These are phyloP conservation scores for Bruguiera hainesii DNA, from an alignment of 441 rosid species.

Conservation along the genomic window DNA sequence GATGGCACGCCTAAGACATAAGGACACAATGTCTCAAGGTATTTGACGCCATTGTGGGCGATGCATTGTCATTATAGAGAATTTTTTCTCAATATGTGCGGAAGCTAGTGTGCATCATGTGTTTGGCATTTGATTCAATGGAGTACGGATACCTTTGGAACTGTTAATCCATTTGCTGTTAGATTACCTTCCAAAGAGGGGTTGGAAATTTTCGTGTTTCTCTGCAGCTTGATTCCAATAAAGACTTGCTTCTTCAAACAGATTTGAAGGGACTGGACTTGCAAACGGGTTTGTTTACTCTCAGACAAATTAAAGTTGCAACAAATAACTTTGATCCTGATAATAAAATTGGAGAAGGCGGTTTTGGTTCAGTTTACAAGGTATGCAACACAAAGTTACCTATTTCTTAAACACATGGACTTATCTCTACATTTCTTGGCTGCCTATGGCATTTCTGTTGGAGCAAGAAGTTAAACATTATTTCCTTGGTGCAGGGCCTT, in stretches of 20 bases:
- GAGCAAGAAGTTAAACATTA: neutral
- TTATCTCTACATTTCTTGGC: neutral
- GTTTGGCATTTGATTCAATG: no score
- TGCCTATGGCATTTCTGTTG: neutral
- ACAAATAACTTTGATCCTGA: slow-evolving; percentile 35
- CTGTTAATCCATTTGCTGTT: no score
- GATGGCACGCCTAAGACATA: slow-evolving; percentile 35
- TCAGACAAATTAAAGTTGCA: slow-evolving; percentile 42
- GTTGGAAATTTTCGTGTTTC: neutral
- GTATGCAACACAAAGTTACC: slow-evolving; percentile 10
- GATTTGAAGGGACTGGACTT: slow-evolving; percentile 31
- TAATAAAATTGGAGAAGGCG: slow-evolving; percentile 56
- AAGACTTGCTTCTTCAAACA: slow-evolving; percentile 4
- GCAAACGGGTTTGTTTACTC: slow-evolving; percentile 33
- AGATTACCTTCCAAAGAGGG: no score
- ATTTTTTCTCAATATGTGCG: neutral
- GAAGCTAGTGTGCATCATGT: no score
- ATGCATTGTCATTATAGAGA: neutral
- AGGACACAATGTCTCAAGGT: slow-evolving; percentile 41
- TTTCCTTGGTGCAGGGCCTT: slow-evolving; percentile 31
- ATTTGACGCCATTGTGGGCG: neutral
- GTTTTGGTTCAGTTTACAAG: slow-evolving; percentile 55
- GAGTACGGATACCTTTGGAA: no score
- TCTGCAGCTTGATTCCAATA: neutral
- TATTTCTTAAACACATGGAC: neutral